Percentiles rank a stretch among this genome's conserved stretches.
These are phyloP conservation scores for Boletus reticuloceps DNA, from an alignment of 768 basidiomycete species.

Conservation along the genomic window DNA sequence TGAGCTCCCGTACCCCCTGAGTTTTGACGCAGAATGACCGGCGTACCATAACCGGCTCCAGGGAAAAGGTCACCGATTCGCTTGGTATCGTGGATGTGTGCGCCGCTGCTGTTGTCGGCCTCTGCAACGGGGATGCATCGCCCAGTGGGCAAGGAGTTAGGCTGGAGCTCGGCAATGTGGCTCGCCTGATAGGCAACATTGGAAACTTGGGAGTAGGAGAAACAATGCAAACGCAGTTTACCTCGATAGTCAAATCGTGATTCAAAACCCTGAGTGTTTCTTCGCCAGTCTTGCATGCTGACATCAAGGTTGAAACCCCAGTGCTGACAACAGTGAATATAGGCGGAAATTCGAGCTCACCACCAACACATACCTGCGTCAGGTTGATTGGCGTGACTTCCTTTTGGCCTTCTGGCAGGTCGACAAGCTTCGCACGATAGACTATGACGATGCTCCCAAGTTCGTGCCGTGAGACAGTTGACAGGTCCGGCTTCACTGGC, in stretches of 20 bases:
- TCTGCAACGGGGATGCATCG: conserved; percentile 45
- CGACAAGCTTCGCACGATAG: conserved; percentile 65
- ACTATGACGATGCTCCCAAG: conserved; percentile 67
- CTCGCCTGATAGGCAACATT: conserved; percentile 40
- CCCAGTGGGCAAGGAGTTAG: conserved; percentile 51
- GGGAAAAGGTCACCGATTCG: conserved; percentile 60
- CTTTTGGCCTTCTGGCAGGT: conserved; percentile 37
- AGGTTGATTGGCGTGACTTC: conserved; percentile 71
- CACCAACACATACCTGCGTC: conserved; percentile 55
- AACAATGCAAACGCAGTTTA: conserved; percentile 4
- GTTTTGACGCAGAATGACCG: not conserved
- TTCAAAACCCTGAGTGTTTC: conserved; percentile 50
- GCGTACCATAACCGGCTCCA: conserved; percentile 54
- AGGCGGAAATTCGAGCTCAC: not conserved
- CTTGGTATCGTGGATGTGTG: conserved; percentile 49
- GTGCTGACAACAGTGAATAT: conserved; percentile 43
- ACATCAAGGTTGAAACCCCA: conserved; percentile 84
- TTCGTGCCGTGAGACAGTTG: conserved; percentile 38
- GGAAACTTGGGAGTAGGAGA: not conserved
- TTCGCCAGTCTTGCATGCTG: conserved; percentile 45
- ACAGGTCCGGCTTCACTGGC: conserved; percentile 29
- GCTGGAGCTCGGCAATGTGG: conserved; percentile 51
- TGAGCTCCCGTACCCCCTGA: not conserved
- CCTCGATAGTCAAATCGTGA: conserved; percentile 43
- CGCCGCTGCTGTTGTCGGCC: conserved; percentile 34